A percentile compares a stretch with the other conserved stretches of the same genome.
These are phyloP conservation scores for Passalora sequoiae DNA, from an alignment of 2,329 filamentous ascomycete species.

Conservation along the genomic window DNA sequence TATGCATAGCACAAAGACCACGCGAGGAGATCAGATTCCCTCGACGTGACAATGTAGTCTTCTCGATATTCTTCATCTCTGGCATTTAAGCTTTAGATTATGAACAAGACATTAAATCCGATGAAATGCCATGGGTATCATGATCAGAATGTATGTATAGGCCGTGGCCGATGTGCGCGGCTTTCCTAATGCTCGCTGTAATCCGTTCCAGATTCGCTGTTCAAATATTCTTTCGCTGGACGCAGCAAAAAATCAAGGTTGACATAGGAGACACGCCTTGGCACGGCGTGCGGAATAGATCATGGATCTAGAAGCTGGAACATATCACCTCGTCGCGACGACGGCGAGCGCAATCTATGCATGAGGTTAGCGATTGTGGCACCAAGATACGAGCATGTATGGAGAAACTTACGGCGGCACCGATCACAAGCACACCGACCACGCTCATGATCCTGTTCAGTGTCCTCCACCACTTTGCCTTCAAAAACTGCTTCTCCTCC, in stretches of 20 bases:
- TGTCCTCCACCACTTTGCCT: slow-evolving; percentile 36
- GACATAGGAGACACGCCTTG: neutral
- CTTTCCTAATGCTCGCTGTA: neutral
- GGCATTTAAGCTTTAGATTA: neutral
- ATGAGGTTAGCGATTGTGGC: no score
- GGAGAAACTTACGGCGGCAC: slow-evolving; percentile 32
- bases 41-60: no score
- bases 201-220: neutral
- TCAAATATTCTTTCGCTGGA: neutral
- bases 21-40: no score
- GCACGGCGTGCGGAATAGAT: no score
- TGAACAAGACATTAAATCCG: slow-evolving; percentile 4
- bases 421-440: slow-evolving; percentile 33
- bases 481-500: slow-evolving; percentile 31
- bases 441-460: slow-evolving; percentile 37
- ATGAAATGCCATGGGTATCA: slow-evolving; percentile 1
- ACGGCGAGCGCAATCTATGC: slow-evolving; percentile 34
- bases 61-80: neutral
- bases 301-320: neutral
- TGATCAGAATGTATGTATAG: slow-evolving; percentile 4
- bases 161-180: neutral
- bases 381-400: no score
- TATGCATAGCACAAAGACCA: no score
- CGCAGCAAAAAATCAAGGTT: neutral
- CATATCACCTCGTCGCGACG: slow-evolving; percentile 26